A percentile compares a stretch with the other conserved stretches of the same genome.
Evolutionary conservation across 164 flowering plant species (phyloP).

Genomic region (Magnolia officinalis): DNA sequence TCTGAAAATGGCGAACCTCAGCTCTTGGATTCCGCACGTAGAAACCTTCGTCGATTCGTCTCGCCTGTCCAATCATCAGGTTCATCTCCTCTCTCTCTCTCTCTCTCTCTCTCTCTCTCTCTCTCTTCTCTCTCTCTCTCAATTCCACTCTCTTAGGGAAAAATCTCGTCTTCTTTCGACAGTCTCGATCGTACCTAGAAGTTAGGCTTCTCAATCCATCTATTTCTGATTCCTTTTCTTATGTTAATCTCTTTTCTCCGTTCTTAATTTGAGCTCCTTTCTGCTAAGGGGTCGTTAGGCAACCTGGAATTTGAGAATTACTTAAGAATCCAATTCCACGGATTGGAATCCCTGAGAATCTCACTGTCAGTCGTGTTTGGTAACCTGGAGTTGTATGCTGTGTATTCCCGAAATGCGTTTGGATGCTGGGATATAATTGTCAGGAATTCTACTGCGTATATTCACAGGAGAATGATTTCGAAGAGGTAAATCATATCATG

Average conservation of each 20-base stretch:
- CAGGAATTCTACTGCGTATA: too few species aligned
- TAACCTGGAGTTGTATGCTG: too few species aligned
- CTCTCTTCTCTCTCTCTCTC: not conserved
- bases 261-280: too few species aligned
- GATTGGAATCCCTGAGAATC: too few species aligned
- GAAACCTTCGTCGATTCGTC: conserved; percentile 68
- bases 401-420: too few species aligned
- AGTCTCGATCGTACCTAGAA: not conserved
- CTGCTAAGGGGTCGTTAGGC: too few species aligned
- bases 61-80: conserved; percentile 65
- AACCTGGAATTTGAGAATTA: too few species aligned
- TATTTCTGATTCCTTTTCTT: not conserved
- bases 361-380: too few species aligned
- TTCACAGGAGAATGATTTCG: too few species aligned
- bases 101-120: not conserved
- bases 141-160: not conserved
- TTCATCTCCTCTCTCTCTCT: conserved; percentile 12
- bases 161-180: not conserved
- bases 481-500: too few species aligned
- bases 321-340: too few species aligned
- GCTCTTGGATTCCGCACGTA: conserved; percentile 46
- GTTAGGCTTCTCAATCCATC: not conserved
- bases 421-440: too few species aligned
- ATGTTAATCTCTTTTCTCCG: not conserved
- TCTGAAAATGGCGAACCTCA: conserved; percentile 30